Evolutionary conservation across 768 basidiomycete genomes (phyloP), one percentile per base, ranked within the genome.

Genomic region (Pulveroboletus sp.): DNA sequence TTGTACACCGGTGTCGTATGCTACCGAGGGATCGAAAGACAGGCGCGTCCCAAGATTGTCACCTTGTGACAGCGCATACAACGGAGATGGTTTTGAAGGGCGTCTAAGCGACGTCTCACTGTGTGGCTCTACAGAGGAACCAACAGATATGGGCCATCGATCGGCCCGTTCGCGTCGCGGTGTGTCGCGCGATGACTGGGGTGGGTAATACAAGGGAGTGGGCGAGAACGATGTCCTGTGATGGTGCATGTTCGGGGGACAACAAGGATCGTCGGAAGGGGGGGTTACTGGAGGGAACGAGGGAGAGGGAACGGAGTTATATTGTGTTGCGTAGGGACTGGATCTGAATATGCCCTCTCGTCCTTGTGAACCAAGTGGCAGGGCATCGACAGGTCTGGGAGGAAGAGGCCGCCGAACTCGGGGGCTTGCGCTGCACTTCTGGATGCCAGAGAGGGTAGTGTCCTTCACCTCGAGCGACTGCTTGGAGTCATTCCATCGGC

Each of bases 1-100:
- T 40, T 50, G 51, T 24, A 50, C 53, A 34, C 51, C 62, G 14
- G 61, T 46, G 56, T n/a, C n/a, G n/a, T 83, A 82, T 13, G 81
- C 81, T 39, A 76, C 52, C 9, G 71, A 73, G 23, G 75, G 75
- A 60, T 78, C 70, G 56, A 78, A 81, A 7, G 61, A 45, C 50
- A 75, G 10, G 25, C 48, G 63, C 39, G 43, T 47, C 31, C 45
- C 53, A 7, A 10, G 21, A 31, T 34, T 37, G 23, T 29, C 47
- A n/a, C 38, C 43, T 38, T 56, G 57, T 12, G 51, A 40, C 2
- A 32, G 24, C 0, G 42, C 20, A 40, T 45, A 39, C 9, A 45
- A n/a, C 1, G 50, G 40, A 3, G 50, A 48, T 46, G 27, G 8
- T 9, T 4, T 29, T 29, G 66, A 48, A 47, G 57, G 11, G 53